phyloP scores from a whole-genome alignment of 352 stramenopile genomes.

The Globisporangium iwayamae region DNA sequence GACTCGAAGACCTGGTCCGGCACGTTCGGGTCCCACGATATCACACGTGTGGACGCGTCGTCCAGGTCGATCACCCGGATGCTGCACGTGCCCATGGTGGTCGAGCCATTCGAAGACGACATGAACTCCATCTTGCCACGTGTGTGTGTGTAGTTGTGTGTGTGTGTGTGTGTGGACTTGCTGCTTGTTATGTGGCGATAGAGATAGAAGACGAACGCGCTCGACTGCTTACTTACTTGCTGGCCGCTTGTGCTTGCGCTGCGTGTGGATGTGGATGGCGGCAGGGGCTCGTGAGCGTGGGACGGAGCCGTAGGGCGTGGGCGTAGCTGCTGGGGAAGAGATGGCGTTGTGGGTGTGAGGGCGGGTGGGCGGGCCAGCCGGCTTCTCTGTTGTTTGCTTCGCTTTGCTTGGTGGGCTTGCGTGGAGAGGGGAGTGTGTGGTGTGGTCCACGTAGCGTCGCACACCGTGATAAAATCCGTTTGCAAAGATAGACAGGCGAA shows the following conservation, averaged over 20 bases:
- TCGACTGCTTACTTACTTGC: not conserved
- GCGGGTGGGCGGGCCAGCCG: not conserved
- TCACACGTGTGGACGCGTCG: constrained; percentile 67
- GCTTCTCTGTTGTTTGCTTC: not conserved
- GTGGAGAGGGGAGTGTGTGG: not conserved
- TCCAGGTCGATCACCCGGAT: constrained; percentile 84
- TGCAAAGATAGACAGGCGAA: constrained; percentile 4
- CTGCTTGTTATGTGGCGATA: not conserved
- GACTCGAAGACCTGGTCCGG: constrained; percentile 81
- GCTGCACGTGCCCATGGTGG: constrained; percentile 29
- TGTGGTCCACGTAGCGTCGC: not conserved
- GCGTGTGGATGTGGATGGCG: not conserved
- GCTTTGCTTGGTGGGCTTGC: not conserved
- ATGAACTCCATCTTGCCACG: not conserved
- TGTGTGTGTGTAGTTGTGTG: not conserved
- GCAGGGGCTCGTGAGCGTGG: not conserved
- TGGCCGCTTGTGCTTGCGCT: not conserved
- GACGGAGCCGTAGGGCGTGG: not conserved
- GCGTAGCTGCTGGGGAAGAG: not conserved
- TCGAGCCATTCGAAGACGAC: not conserved
- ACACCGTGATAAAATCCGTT: constrained; percentile 1
- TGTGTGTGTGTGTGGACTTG: not conserved
- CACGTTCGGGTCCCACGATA: constrained; percentile 78
- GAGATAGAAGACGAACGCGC: not conserved
- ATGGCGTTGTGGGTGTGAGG: not conserved